Evolutionary conservation across 129 eudicot genomes (phyloP), one percentile per base, ranked within the genome.

Genomic region (Deinandra increscens): DNA sequence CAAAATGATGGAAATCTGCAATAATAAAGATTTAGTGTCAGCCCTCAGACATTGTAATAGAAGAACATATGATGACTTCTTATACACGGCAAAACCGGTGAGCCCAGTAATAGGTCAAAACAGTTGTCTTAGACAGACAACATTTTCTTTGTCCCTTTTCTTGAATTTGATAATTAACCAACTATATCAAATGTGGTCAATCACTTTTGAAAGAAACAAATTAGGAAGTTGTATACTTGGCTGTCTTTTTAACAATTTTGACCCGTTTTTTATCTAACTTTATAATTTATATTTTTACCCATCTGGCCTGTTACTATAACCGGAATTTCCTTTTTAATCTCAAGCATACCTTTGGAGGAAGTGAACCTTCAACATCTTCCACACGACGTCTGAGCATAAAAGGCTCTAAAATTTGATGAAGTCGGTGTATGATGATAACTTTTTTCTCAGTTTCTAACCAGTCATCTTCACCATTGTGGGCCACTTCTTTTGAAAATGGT

Each of bases 361-460:
- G 96, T 58, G 99, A 93, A 46, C 99, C 99, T 85, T 93, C 99
- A n/a, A 93, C 99, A 71, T 93, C 99, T 84, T 93, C 99, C 23
- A 93, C 99, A 64, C 99, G 99, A 31, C 99, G 95, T 72, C 99
- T 78, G 66, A 93, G 99, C 99, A 93, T 93, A 58, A 93, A 93
- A 58, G 99, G 99, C 83, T 93, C 99, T 59, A 93, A 78, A 43
- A 93, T 93, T 75, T 93, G 99, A 84, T 93, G 99, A 62, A 93
- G 99, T 70, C 99, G 74, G 56, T 93, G 99, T 46, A 93, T 93
- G 68, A 93, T 85, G 61, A 93, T 93, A 36, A 93, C 99, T 74
- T 93, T 93, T 80, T 93, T 93, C 76, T 93, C 99, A 5, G 97
- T 93, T 75, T 93, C 99, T 15, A 93, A 84, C 99, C 99, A 93